Percentiles rank a stretch among this genome's conserved stretches.
Conservation (phyloP, 108 stramenopile species). For the Craspedostauros australis region DNA sequence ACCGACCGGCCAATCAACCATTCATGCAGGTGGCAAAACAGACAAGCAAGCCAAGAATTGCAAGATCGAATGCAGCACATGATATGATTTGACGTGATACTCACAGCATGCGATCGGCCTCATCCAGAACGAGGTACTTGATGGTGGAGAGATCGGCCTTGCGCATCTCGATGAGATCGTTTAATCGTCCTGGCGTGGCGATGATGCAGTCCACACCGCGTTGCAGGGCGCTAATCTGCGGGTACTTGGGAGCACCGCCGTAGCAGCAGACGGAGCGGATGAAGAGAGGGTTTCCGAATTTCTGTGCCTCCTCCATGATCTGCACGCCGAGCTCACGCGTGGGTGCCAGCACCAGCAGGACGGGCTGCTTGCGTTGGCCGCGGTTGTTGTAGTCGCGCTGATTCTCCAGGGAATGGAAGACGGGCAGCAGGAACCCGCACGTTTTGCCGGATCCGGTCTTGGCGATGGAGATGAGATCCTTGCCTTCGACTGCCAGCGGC, state of each 20-base stretch:
- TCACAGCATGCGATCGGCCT: conserved; percentile 76
- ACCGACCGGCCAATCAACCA: too few species aligned
- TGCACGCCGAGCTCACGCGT: conserved; percentile 97
- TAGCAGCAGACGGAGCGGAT: conserved; percentile 95
- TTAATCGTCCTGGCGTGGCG: conserved; percentile 96
- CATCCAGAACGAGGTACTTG: conserved; percentile 93
- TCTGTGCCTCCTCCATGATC: conserved; percentile 93
- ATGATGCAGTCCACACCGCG: conserved; percentile 90
- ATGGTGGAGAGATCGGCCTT: conserved; percentile 77
- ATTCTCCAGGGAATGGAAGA: conserved; percentile 74
- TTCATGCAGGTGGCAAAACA: too few species aligned
- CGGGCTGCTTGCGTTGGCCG: conserved; percentile 32
- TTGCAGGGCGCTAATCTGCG: conserved; percentile 80
- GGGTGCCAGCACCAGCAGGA: conserved; percentile 91
- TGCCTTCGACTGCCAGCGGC: conserved; percentile 83
- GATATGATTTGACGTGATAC: conserved; percentile 26
- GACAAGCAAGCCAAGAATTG: not conserved
- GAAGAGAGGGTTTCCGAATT: conserved; percentile 90
- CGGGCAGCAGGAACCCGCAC: conserved; percentile 94
- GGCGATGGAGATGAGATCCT: conserved; percentile 96
- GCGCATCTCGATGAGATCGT: conserved; percentile 94
- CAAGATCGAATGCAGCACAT: not conserved
- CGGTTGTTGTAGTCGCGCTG: conserved; percentile 3
- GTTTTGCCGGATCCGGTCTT: conserved; percentile 98
- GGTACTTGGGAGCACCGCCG: conserved; percentile 92